A percentile compares a stretch with the other conserved stretches of the same genome.
Evolutionary conservation across 2,329 filamentous ascomycete species (phyloP).

Genomic region (Botrytis squamosa): DNA sequence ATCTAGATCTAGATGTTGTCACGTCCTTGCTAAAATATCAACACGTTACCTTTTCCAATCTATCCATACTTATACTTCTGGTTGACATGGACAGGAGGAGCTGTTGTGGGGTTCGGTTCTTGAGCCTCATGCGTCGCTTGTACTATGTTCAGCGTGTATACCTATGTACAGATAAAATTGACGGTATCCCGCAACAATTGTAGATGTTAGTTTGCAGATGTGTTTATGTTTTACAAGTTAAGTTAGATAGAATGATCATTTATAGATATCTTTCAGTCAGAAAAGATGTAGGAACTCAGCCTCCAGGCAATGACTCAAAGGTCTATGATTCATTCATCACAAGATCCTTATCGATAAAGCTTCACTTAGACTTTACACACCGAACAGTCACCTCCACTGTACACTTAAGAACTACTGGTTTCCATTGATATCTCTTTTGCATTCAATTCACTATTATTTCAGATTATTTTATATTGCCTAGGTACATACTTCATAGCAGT

Average conservation of each 20-base stretch:
- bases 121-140: constrained; percentile 5
- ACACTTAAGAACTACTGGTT: neutral
- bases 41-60: neutral
- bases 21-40: neutral
- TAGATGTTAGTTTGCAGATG: too few species aligned
- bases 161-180: neutral
- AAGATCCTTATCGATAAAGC: constrained; percentile 38
- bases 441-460: neutral
- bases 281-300: neutral
- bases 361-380: constrained; percentile 25
- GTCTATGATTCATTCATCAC: constrained; percentile 29
- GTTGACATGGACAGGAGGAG: neutral
- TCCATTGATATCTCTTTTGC: neutral
- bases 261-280: neutral
- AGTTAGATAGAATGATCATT: neutral
- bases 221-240: neutral
- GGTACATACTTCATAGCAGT: neutral
- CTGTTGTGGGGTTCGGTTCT: neutral
- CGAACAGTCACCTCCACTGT: constrained; percentile 25
- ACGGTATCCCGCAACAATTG: neutral
- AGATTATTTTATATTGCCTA: neutral
- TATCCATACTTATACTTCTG: neutral
- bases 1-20: neutral
- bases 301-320: constrained; percentile 25
- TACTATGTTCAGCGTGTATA: neutral